phyloP scores from a whole-genome alignment of 2,329 filamentous ascomycete genomes.

The Fusarium zealandicum region DNA sequence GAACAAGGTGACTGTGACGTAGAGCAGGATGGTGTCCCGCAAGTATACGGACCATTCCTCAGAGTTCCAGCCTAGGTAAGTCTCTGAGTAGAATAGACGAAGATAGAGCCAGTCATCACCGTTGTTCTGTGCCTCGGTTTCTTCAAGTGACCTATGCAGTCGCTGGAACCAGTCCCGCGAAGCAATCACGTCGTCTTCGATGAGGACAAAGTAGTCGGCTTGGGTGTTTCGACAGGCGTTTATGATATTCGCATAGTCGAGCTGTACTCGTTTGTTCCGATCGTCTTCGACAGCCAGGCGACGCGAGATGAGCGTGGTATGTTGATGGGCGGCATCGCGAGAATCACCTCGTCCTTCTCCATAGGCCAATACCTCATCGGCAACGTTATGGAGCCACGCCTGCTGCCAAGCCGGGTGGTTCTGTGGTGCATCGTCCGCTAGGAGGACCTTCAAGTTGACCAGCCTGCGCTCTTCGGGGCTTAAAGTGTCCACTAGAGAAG shows the following conservation, averaged over 20 bases:
- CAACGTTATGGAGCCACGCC: slow-evolving; percentile 41
- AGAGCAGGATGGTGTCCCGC: slow-evolving; percentile 30
- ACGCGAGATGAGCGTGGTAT: slow-evolving; percentile 14
- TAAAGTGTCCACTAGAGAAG: slow-evolving; percentile 43
- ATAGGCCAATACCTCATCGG: slow-evolving; percentile 44
- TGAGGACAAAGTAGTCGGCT: slow-evolving; percentile 41
- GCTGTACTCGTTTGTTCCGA: slow-evolving; percentile 39
- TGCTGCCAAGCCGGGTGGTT: slow-evolving; percentile 41
- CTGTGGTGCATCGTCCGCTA: slow-evolving; percentile 40
- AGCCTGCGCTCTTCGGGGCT: slow-evolving; percentile 37
- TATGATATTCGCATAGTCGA: slow-evolving; percentile 41
- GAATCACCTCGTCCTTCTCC: background rate
- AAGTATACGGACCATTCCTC: slow-evolving; percentile 44
- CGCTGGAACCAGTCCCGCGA: slow-evolving; percentile 42
- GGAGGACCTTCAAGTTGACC: slow-evolving; percentile 41
- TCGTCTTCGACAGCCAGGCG: slow-evolving; percentile 15
- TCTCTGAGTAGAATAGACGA: slow-evolving; percentile 47
- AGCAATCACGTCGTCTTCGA: slow-evolving; percentile 47
- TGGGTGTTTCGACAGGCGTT: slow-evolving; percentile 33
- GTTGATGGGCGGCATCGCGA: slow-evolving; percentile 6
- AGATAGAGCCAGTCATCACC: slow-evolving; percentile 44
- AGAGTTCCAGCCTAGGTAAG: slow-evolving; percentile 47
- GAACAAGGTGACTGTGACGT: slow-evolving; percentile 11
- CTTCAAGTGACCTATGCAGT: slow-evolving; percentile 29
- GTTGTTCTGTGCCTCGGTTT: slow-evolving; percentile 27